Percentiles rank a stretch among this genome's conserved stretches.
These are phyloP conservation scores for Claviceps cyperi DNA, from an alignment of 2,329 filamentous ascomycete species.

Conservation along the genomic window DNA sequence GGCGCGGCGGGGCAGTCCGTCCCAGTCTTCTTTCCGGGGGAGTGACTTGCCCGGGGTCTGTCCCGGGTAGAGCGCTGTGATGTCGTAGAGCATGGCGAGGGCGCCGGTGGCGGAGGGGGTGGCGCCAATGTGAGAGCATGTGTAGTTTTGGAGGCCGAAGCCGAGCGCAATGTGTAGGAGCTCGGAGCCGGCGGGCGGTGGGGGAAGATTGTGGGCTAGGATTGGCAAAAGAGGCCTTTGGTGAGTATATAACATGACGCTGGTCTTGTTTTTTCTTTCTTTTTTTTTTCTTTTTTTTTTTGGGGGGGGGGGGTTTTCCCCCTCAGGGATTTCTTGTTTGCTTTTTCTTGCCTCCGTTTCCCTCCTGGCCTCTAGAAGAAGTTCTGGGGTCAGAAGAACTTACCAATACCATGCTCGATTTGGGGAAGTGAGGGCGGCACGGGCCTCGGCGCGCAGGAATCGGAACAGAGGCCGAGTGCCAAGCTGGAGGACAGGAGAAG, in stretches of 20 bases:
- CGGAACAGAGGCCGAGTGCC: conserved; percentile 15
- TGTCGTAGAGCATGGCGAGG: conserved; percentile 46
- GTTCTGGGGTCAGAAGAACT: background rate
- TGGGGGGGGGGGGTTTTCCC: no score
- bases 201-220: conserved; percentile 29
- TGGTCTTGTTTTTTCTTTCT: background rate
- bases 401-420: conserved; percentile 3
- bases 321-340: background rate
- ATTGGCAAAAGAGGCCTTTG: background rate
- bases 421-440: background rate
- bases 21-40: conserved; percentile 20
- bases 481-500: conserved; percentile 21
- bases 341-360: background rate
- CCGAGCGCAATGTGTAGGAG: conserved; percentile 45
- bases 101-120: conserved; percentile 33
- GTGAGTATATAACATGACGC: no score
- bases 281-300: background rate
- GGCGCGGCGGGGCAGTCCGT: conserved; percentile 23
- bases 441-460: conserved; percentile 9
- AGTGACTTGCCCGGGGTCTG: conserved; percentile 25
- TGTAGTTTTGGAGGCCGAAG: conserved; percentile 57
- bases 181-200: conserved; percentile 21
- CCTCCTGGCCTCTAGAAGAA: no score
- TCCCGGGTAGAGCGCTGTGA: conserved; percentile 35
- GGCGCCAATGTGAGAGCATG: conserved; percentile 29